These are phyloP conservation scores for Arthrocladium fulminans DNA, from an alignment of 2,329 filamentous ascomycete species.

Conservation along the genomic window DNA sequence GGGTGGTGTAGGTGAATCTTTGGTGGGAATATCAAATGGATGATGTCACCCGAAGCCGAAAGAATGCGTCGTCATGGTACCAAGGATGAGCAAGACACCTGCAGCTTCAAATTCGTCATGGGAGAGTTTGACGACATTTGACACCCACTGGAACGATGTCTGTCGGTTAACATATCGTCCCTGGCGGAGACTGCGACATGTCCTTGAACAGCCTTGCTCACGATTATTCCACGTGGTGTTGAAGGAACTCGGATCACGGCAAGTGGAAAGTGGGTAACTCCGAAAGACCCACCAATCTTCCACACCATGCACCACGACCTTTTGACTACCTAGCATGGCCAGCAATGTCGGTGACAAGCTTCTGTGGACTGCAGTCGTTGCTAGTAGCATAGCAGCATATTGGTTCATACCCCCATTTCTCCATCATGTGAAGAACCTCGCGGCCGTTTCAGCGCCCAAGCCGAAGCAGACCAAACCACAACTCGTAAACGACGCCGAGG, in stretches of 20 bases:
- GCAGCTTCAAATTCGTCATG: too few species aligned
- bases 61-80: background rate
- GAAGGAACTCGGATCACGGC: too few species aligned
- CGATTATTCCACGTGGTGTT: too few species aligned
- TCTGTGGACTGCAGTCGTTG: constrained; percentile 6
- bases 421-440: constrained; percentile 4
- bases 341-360: constrained; percentile 9
- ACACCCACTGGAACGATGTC: too few species aligned
- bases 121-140: too few species aligned
- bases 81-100: background rate
- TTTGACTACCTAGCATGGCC: background rate
- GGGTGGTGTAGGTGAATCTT: background rate
- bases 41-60: background rate
- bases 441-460: constrained; percentile 1
- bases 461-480: background rate
- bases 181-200: too few species aligned
- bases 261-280: too few species aligned
- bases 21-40: background rate
- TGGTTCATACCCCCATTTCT: constrained; percentile 6
- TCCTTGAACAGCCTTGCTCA: too few species aligned
- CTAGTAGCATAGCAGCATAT: constrained; percentile 2
- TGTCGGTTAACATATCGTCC: too few species aligned
- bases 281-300: too few species aligned
- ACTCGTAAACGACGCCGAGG: constrained; percentile 12
- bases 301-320: too few species aligned